A percentile compares a stretch with the other conserved stretches of the same genome.
phyloP scores from a whole-genome alignment of 345 rosid species.

The Boechera divaricarpa region DNA sequence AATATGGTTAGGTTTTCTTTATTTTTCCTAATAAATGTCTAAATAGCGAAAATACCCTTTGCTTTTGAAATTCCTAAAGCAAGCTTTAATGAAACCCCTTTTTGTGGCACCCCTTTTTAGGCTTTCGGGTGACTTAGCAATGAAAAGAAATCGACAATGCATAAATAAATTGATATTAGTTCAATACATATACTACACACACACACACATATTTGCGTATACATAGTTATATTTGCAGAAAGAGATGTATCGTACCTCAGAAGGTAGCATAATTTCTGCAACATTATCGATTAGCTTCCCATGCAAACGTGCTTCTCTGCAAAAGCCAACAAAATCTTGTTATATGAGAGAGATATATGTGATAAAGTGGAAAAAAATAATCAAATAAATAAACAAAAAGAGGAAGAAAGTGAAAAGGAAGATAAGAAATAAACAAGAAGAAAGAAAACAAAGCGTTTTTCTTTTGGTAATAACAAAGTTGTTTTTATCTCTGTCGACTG shows the following conservation, averaged over 20 bases:
- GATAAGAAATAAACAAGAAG: conserved; percentile 43
- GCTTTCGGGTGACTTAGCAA: conserved; percentile 35
- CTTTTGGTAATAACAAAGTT: conserved; percentile 42
- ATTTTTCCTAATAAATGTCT: conserved; percentile 20
- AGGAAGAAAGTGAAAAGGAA: conserved; percentile 45
- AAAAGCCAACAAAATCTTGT: conserved; percentile 49
- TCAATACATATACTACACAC: not conserved
- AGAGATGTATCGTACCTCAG: conserved; percentile 67
- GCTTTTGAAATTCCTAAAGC: conserved; percentile 44
- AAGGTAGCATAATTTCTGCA: conserved; percentile 59
- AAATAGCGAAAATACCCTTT: conserved; percentile 47
- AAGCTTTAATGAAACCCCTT: conserved; percentile 48
- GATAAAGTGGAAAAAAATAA: not conserved
- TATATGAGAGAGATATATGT: conserved; percentile 50
- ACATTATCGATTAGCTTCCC: conserved; percentile 68
- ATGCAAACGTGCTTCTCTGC: conserved; percentile 97
- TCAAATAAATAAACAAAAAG: conserved; percentile 50
- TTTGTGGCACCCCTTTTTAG: conserved; percentile 48
- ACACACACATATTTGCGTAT: not conserved
- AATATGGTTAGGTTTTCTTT: conserved; percentile 44
- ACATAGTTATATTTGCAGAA: conserved; percentile 37
- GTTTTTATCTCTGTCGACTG: conserved; percentile 29
- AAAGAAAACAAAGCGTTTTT: conserved; percentile 35
- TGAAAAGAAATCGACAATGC: conserved; percentile 38
- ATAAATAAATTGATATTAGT: conserved; percentile 11